Conservation (phyloP, 1,284 basidiomycete species). For the Inonotus hispidus region DNA sequence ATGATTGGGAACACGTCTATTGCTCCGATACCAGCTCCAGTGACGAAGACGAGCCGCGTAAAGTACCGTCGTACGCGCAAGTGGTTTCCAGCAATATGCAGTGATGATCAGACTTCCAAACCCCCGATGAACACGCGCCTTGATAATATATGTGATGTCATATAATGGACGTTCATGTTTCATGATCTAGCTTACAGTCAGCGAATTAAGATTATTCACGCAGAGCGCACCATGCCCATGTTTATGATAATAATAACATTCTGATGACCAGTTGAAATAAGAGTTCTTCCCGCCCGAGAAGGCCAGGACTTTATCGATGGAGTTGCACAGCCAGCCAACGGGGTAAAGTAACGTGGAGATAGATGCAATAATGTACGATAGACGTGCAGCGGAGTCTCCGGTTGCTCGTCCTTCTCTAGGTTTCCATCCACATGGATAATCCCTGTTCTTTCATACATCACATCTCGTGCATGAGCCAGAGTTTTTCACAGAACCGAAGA, state of each 20-base stretch:
- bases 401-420: not conserved
- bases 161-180: not conserved
- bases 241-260: not conserved
- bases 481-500: not conserved
- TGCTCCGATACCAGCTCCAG: slow-evolving; percentile 8
- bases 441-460: not conserved
- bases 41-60: slow-evolving; percentile 14
- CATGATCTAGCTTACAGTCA: not conserved
- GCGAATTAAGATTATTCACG: not conserved
- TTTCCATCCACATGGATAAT: not conserved
- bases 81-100: slow-evolving; percentile 7
- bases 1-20: slow-evolving; percentile 18
- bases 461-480: too few relatives aligned
- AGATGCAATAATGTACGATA: not conserved
- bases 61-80: slow-evolving; percentile 15
- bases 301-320: not conserved
- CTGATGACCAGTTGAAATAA: too few relatives aligned
- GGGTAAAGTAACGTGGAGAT: not conserved
- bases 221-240: not conserved
- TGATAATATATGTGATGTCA: not conserved
- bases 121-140: not conserved
- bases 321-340: not conserved
- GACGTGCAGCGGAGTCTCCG: not conserved
- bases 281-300: not conserved
- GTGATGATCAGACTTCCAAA: not conserved